Conservation (phyloP, 2,329 filamentous ascomycete genomes). For the Bipolaris victoriae region DNA sequence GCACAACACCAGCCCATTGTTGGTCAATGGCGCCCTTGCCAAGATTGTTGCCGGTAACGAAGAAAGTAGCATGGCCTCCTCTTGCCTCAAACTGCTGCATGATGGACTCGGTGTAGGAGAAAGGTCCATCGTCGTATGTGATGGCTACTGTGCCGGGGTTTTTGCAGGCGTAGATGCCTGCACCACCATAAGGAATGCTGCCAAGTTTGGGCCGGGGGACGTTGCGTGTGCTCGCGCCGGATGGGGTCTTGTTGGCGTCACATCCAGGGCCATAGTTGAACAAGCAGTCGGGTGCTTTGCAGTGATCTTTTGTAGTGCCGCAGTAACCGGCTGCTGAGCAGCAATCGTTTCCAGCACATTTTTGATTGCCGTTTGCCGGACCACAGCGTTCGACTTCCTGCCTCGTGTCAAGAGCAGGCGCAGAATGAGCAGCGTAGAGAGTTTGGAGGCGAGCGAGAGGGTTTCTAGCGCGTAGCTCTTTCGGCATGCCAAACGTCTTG, state of each 20-base stretch:
- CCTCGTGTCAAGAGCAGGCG: slow-evolving; percentile 31
- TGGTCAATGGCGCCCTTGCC: slow-evolving; percentile 64
- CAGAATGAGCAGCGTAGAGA: slow-evolving; percentile 23
- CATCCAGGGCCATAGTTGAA: slow-evolving; percentile 62
- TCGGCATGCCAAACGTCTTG: slow-evolving; percentile 44
- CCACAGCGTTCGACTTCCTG: slow-evolving; percentile 42
- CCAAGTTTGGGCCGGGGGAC: slow-evolving; percentile 62
- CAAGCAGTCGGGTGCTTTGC: slow-evolving; percentile 65
- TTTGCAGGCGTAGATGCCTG: slow-evolving; percentile 62
- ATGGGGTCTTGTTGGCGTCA: slow-evolving; percentile 60
- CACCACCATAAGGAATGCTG: slow-evolving; percentile 61
- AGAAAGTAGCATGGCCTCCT: slow-evolving; percentile 71
- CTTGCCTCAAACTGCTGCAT: slow-evolving; percentile 65
- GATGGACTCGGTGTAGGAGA: slow-evolving; percentile 65
- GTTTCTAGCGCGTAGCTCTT: slow-evolving; percentile 39
- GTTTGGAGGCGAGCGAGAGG: slow-evolving; percentile 29
- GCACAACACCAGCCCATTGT: slow-evolving; percentile 59
- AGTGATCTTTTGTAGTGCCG: slow-evolving; percentile 61
- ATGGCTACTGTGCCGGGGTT: slow-evolving; percentile 65
- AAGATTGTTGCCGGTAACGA: slow-evolving; percentile 65
- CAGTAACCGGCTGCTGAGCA: slow-evolving; percentile 56
- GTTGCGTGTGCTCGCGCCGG: slow-evolving; percentile 60
- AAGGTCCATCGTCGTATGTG: slow-evolving; percentile 71
- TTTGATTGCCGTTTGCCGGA: slow-evolving; percentile 18
- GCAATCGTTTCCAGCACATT: slow-evolving; percentile 42